Base-by-base conservation (phyloP, 1,284 basidiomycete genomes). In the Neotropicomus parvogracilis region DNA sequence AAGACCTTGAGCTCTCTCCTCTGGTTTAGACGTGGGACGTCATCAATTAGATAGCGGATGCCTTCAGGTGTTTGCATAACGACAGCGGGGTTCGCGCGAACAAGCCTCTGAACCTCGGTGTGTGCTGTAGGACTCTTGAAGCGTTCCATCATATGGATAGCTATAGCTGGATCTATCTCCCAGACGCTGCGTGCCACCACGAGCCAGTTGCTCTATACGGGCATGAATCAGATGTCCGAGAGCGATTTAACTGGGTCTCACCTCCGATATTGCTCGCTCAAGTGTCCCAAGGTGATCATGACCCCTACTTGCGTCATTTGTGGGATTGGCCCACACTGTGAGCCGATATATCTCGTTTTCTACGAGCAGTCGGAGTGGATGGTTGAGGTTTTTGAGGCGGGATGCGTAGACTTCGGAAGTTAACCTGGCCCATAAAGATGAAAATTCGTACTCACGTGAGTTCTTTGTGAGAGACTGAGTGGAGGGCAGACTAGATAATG, bases 311-410 rank as follows among this genome's bases (percentile, higher is more conserved):
- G 75, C 59, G 53, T 95, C 91, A 54, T 85, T 88, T 21, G 81
- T 75, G 0, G 94, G 91, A 66, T 99, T 98, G 40, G 77, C 75
- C 97, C 97, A 99, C 2, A 99, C 94, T 4, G 75, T 79, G 40
- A 99, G 70, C 12, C 93, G 79, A 59, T 78, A 83, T 36, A 95
- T 83, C 65, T 99, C 97, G 62, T 91, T 95, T 66, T 97, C 92
- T 11, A 95, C 81, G 12, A 99, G 75, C 4, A 95, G 70, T 40
- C 86, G 79, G 21, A 98, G 71, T 3, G 94, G 83, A 17, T 80
- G 75, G 44, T 87, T 86, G 6, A 87, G 71, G 44, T 77, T 82
- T 39, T 77, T 78, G 40, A 91, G 77, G 46, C 76, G 74, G 10
- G 71, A 64, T 6, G 70, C 64, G 60, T 85, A 86, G 45, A 83